Conservation (phyloP, 306 rosid species). For the Abrus pulchellus region DNA sequence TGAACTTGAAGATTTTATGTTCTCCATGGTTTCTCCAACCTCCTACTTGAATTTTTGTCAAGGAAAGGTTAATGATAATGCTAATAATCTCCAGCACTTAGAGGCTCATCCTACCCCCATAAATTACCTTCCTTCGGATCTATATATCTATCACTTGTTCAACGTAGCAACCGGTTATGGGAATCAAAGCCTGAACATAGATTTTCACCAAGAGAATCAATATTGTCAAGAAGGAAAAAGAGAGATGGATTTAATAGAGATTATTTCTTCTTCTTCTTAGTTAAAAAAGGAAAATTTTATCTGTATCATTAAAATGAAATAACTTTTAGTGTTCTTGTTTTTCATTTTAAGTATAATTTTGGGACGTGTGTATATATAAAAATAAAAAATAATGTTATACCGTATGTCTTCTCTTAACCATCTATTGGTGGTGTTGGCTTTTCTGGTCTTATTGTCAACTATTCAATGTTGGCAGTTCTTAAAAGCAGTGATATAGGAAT, state of each 20-base stretch:
- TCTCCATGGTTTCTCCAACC: not conserved
- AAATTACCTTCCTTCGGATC: constrained; percentile 52
- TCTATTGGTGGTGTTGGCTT: not conserved
- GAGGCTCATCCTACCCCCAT: not conserved
- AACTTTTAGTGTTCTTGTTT: too few species aligned
- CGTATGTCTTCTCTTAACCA: too few species aligned
- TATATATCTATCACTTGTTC: constrained; percentile 60
- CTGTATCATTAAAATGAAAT: too few species aligned
- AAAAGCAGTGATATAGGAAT: not conserved
- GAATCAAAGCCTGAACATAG: constrained; percentile 38
- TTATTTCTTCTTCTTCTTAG: constrained; percentile 57
- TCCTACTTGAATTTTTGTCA: constrained; percentile 14
- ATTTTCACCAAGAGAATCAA: constrained; percentile 19
- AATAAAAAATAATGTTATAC: too few species aligned
- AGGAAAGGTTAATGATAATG: constrained; percentile 24
- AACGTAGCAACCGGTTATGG: constrained; percentile 51
- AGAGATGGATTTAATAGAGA: constrained; percentile 71
- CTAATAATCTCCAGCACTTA: not conserved
- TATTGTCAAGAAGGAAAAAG: constrained; percentile 42
- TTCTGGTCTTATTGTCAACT: not conserved
- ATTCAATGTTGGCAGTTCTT: not conserved
- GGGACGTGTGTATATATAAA: too few species aligned
- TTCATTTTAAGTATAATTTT: too few species aligned
- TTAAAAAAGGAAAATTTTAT: too few species aligned
- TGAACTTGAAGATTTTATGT: constrained; percentile 30